These are phyloP conservation scores for Blastobotrys illinoisensis DNA, from an alignment of 1,139 yeast genomes.

Conservation along the genomic window DNA sequence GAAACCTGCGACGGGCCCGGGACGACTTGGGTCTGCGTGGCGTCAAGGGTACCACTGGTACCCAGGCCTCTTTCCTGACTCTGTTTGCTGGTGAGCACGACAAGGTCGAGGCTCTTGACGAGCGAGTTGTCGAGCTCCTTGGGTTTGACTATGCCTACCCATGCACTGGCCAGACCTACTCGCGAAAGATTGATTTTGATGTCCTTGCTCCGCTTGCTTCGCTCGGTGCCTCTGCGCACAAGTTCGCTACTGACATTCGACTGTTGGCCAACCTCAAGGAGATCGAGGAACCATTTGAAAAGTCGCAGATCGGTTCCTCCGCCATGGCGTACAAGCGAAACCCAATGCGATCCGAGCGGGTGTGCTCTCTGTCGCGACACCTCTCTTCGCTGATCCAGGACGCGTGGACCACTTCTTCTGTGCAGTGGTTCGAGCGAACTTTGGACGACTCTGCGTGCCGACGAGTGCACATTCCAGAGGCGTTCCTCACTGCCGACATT, in stretches of 20 bases:
- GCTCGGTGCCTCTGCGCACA: conserved; percentile 94
- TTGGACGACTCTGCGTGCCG: conserved; percentile 97
- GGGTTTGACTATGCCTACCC: conserved; percentile 96
- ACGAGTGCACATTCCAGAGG: conserved; percentile 94
- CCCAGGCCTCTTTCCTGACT: conserved; percentile 93
- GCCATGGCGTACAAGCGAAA: conserved; percentile 99
- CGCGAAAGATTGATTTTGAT: conserved; percentile 95
- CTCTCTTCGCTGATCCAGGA: conserved; percentile 86
- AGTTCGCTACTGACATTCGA: conserved; percentile 96
- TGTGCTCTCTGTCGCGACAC: conserved; percentile 94
- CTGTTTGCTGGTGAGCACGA: conserved; percentile 96
- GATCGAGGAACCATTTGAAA: conserved; percentile 97
- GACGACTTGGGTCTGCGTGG: conserved; percentile 96
- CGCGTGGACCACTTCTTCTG: conserved; percentile 93
- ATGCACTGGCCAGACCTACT: conserved; percentile 96
- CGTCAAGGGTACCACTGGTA: conserved; percentile 98
- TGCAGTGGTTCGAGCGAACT: conserved; percentile 99
- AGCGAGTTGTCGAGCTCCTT: conserved; percentile 83
- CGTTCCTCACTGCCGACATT: conserved; percentile 93
- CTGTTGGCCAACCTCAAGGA: conserved; percentile 94
- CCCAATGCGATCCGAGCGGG: conserved; percentile 99
- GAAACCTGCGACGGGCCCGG: conserved; percentile 94
- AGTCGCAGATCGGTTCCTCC: conserved; percentile 93
- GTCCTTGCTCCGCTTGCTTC: conserved; percentile 89
- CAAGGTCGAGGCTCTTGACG: conserved; percentile 87